Evolutionary conservation across 2,329 filamentous ascomycete genomes (phyloP).

Genomic region (Trichoderma cornu-damae): DNA sequence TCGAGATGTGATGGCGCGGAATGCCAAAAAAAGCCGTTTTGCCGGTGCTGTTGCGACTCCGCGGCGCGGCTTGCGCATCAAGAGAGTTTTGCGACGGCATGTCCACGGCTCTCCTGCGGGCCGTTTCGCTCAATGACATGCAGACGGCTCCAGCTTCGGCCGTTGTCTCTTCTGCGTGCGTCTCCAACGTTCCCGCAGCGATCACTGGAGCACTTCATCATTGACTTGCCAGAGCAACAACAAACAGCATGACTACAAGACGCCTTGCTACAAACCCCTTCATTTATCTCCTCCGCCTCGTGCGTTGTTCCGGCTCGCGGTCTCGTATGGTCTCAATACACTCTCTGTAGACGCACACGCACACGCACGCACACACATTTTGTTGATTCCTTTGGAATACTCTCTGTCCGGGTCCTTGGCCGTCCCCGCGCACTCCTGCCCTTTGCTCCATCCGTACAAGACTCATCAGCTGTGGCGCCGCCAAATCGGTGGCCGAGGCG

Average conservation of each 20-base stretch:
- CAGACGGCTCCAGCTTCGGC: no score
- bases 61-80: neutral
- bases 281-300: neutral
- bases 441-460: neutral
- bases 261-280: neutral
- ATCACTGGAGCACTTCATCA: no score
- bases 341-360: no score
- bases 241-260: neutral
- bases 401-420: neutral
- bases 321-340: no score
- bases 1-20: no score
- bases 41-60: neutral
- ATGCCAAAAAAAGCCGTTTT: no score
- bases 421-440: no score
- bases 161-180: neutral
- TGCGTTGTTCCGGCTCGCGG: neutral
- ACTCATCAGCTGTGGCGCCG: neutral
- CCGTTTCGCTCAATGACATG: neutral
- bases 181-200: neutral
- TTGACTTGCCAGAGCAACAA: neutral
- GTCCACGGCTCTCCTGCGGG: neutral
- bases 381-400: no score
- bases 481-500: neutral
- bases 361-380: no score
- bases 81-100: conserved; percentile 4